Base-by-base conservation (phyloP, 495 filamentous ascomycete species). In the Talaromyces adpressus region DNA sequence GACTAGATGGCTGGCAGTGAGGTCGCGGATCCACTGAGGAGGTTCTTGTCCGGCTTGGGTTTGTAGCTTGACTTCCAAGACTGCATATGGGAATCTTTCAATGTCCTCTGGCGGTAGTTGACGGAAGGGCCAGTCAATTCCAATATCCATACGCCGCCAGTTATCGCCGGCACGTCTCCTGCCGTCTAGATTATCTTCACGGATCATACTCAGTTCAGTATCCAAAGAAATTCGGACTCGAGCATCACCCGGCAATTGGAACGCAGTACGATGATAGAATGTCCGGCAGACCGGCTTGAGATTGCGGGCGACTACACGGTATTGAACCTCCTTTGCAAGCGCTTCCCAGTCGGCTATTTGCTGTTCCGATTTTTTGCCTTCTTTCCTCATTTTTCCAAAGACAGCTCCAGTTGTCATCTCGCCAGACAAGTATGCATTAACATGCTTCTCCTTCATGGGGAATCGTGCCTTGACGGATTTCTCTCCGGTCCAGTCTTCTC, bases 391-490 rank as follows among this genome's bases (percentile, higher is more conserved):
- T 77, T 98, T 99, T 69, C 97, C 94, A 65, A 98, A 98, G 20
- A 93, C 82, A 32, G 86, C 84, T 18, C 89, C 85, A 2, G 93
- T 91, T 0, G 91, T 89, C 68, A 96, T 81, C 30, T 90, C 84
- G 29, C 94, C 94, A 30, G 82, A 81, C 66, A 98, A 72, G 66
- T 90, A 99, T 16, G 90, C 85, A 72, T 98, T 98, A 63, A 99
- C 88, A 63, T 96, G 87, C 80, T 98, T 99, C 79, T 98, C 94
- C 79, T 99, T 99, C 57, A 93, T 77, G 12, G 89, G 81, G 71
- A 99, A 98, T 45, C 94, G 88, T 6, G 95, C 94, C 74, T 99
- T 99, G 71, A 99, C 94, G 0, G 92, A 97, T 75, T 98, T 97
- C 72, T 98, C 94, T 16, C 94, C 94, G 0, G 94, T 99, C 94